phyloP scores from a whole-genome alignment of 2,329 filamentous ascomycete genomes.

The Ophiostoma tasmaniense region DNA sequence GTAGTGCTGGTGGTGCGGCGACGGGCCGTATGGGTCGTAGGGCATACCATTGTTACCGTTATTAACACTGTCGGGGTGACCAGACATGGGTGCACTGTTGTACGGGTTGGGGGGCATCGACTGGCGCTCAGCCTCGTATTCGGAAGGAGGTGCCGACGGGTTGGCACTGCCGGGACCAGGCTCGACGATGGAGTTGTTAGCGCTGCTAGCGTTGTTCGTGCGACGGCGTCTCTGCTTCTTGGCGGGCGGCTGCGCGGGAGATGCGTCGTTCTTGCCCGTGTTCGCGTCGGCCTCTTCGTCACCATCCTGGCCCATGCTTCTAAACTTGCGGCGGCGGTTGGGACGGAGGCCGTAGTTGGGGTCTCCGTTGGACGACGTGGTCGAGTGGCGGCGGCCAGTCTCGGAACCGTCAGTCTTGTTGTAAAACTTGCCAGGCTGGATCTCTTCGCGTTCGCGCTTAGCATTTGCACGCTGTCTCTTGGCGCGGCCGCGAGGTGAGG shows the following conservation, averaged over 20 bases:
- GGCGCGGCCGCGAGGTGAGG: conserved; percentile 8
- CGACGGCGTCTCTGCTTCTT: conserved; percentile 23
- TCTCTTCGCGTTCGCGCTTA: conserved; percentile 24
- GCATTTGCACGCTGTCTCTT: conserved; percentile 20
- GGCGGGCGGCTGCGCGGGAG: conserved; percentile 21
- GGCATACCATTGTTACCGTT: background rate
- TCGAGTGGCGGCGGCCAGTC: conserved; percentile 34
- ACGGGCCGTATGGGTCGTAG: conserved; percentile 10
- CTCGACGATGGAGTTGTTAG: background rate
- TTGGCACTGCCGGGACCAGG: background rate
- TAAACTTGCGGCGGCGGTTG: conserved; percentile 39
- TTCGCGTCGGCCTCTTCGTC: conserved; percentile 17
- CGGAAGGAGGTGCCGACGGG: conserved; percentile 1
- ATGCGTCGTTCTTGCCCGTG: background rate
- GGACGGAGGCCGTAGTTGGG: conserved; percentile 47
- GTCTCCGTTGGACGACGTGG: conserved; percentile 42
- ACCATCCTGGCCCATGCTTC: conserved; percentile 30
- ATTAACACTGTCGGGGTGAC: background rate
- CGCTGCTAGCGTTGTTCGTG: background rate
- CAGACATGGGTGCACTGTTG: conserved; percentile 4
- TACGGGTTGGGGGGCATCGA: conserved; percentile 3
- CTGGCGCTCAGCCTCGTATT: conserved; percentile 1
- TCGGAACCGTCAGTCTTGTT: background rate
- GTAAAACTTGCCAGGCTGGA: conserved; percentile 35
- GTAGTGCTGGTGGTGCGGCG: conserved; percentile 1